A percentile compares a stretch with the other conserved stretches of the same genome.
Evolutionary conservation across 1,284 basidiomycete genomes (phyloP).

Genomic region (Ustilago bromivora): DNA sequence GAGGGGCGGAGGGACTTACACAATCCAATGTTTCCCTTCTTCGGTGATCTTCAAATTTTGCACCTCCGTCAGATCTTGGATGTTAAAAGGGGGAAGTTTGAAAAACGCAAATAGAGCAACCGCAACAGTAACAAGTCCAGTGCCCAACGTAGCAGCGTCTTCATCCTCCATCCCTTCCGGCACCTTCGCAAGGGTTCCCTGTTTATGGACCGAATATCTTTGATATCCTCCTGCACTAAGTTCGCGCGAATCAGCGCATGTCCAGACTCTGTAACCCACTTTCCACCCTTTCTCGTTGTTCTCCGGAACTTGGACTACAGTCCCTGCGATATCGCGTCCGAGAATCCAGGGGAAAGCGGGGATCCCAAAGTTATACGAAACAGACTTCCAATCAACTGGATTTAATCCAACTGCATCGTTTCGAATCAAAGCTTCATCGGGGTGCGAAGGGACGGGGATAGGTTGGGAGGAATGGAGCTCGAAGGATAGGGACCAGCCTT

Average conservation of each 20-base stretch:
- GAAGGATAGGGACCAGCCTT: constrained; percentile 62
- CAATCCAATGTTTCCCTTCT: constrained; percentile 35
- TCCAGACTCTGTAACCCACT: constrained; percentile 71
- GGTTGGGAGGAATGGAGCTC: constrained; percentile 51
- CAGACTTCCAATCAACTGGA: constrained; percentile 61
- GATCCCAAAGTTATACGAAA: constrained; percentile 63
- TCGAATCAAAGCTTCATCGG: constrained; percentile 48
- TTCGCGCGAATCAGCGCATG: constrained; percentile 60
- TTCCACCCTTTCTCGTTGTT: constrained; percentile 71
- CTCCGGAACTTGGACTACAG: constrained; percentile 71
- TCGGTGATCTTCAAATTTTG: background rate
- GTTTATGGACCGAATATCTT: constrained; percentile 42
- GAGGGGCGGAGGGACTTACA: constrained; percentile 27
- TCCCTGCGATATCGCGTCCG: constrained; percentile 72
- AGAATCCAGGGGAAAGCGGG: constrained; percentile 68
- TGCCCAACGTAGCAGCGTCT: constrained; percentile 61
- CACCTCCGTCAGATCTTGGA: background rate
- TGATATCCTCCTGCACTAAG: constrained; percentile 59
- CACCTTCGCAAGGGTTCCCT: constrained; percentile 42
- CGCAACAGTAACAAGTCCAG: constrained; percentile 67
- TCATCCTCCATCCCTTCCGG: constrained; percentile 38
- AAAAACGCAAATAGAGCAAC: constrained; percentile 61
- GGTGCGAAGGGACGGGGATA: constrained; percentile 5
- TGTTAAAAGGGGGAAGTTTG: constrained; percentile 17
- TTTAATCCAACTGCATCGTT: constrained; percentile 57